Conservation (phyloP, 805 yeast genomes). For the Hanseniaspora lachancei region DNA sequence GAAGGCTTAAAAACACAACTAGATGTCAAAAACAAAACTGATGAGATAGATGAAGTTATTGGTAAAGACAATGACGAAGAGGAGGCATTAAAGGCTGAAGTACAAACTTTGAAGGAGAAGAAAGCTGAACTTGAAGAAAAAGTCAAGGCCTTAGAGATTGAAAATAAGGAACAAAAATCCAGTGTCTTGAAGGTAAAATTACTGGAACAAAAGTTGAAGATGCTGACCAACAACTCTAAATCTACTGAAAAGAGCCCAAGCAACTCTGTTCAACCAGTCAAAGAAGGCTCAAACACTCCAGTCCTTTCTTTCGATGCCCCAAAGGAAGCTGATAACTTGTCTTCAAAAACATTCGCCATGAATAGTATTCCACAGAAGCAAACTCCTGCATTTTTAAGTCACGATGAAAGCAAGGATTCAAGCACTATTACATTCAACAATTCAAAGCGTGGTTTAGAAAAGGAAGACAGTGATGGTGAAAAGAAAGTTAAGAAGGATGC, state of each 20-base stretch:
- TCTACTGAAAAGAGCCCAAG: neutral
- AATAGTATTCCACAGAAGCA: neutral
- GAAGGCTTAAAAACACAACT: neutral
- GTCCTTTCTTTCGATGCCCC: neutral
- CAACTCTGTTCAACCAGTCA: neutral
- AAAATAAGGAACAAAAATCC: constrained; percentile 10
- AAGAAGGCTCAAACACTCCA: neutral
- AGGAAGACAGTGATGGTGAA: neutral
- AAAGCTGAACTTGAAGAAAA: neutral
- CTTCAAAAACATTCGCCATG: neutral
- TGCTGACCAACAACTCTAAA: neutral
- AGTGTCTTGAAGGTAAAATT: constrained; percentile 6
- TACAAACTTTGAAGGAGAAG: neutral
- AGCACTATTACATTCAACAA: neutral
- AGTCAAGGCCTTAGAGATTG: neutral
- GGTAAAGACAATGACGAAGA: neutral
- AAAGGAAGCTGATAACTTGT: neutral
- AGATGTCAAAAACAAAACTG: neutral
- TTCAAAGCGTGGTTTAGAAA: neutral
- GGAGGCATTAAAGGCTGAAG: neutral
- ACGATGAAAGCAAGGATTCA: neutral
- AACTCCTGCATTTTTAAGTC: neutral
- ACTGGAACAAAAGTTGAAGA: constrained; percentile 10
- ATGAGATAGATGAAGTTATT: neutral
- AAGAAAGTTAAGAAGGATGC: neutral